These are phyloP conservation scores for Diaporthe citriasiana DNA, from an alignment of 2,329 filamentous ascomycete genomes.

Conservation along the genomic window DNA sequence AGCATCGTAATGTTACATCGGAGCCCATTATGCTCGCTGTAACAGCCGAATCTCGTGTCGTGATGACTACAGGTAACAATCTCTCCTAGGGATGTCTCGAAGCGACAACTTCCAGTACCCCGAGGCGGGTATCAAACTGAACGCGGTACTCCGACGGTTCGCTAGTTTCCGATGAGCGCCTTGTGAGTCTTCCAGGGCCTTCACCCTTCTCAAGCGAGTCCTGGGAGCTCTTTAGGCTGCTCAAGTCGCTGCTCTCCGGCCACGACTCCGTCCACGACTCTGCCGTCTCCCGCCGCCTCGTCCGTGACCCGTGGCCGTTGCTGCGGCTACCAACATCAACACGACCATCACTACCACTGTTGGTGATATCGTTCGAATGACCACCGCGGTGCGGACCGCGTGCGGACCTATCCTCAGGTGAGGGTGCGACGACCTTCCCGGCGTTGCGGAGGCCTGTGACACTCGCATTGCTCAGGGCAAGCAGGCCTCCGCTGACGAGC, in stretches of 20 bases:
- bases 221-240: conserved; percentile 38
- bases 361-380: conserved; percentile 1
- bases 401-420: conserved; percentile 40
- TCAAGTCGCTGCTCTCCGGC: conserved; percentile 40
- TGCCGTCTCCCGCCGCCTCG: conserved; percentile 1
- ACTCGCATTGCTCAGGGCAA: conserved; percentile 68
- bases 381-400: not conserved
- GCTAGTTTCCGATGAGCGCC: conserved; percentile 21
- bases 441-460: conserved; percentile 64
- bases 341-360: not conserved
- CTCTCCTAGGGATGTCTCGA: conserved; percentile 1
- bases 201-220: conserved; percentile 46
- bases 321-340: not conserved
- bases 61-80: not conserved
- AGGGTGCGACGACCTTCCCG: conserved; percentile 59
- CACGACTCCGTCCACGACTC: conserved; percentile 40
- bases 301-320: not conserved
- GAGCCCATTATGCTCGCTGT: not conserved
- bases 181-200: not conserved
- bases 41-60: not conserved
- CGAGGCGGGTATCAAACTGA: conserved; percentile 35
- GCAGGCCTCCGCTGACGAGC: conserved; percentile 64
- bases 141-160: conserved; percentile 37
- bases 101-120: conserved; percentile 33
- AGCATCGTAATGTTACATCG: not conserved